Conservation (phyloP, 1,139 yeast species). For the Scheffersomyces insectosa region DNA sequence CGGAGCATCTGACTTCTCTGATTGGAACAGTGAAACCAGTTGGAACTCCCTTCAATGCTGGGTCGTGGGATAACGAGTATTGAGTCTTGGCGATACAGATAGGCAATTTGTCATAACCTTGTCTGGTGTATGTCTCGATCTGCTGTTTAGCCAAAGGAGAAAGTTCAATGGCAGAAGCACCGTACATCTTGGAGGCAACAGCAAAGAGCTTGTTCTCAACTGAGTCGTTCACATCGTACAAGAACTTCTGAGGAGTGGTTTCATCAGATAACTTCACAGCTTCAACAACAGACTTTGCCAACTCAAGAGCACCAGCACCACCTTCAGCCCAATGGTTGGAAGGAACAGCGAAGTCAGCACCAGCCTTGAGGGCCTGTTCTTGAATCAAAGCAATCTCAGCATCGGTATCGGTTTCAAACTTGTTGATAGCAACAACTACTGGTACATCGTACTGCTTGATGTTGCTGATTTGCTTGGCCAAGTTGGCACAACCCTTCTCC, state of each 20-base stretch:
- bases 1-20: constrained; percentile 76
- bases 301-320: constrained; percentile 69
- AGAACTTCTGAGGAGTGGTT: constrained; percentile 46
- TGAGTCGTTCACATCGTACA: constrained; percentile 59
- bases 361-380: constrained; percentile 65
- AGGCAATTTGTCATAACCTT: constrained; percentile 75
- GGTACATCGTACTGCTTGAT: constrained; percentile 72
- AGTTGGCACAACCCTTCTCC: constrained; percentile 64
- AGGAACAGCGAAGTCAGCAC: constrained; percentile 73
- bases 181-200: constrained; percentile 75
- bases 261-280: constrained; percentile 45
- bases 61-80: constrained; percentile 79
- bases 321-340: constrained; percentile 84
- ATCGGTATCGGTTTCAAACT: constrained; percentile 69
- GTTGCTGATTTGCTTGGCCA: constrained; percentile 74
- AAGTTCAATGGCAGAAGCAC: constrained; percentile 68
- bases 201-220: constrained; percentile 65
- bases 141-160: constrained; percentile 67
- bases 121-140: constrained; percentile 63
- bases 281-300: constrained; percentile 69
- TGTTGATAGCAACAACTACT: constrained; percentile 78
- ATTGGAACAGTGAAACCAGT: constrained; percentile 76
- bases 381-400: constrained; percentile 66
- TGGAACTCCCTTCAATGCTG: constrained; percentile 80
- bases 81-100: constrained; percentile 85